Evolutionary conservation across 495 filamentous ascomycete species (phyloP), one percentile per base, ranked within the genome.

Genomic region (Entonaema liquescens): DNA sequence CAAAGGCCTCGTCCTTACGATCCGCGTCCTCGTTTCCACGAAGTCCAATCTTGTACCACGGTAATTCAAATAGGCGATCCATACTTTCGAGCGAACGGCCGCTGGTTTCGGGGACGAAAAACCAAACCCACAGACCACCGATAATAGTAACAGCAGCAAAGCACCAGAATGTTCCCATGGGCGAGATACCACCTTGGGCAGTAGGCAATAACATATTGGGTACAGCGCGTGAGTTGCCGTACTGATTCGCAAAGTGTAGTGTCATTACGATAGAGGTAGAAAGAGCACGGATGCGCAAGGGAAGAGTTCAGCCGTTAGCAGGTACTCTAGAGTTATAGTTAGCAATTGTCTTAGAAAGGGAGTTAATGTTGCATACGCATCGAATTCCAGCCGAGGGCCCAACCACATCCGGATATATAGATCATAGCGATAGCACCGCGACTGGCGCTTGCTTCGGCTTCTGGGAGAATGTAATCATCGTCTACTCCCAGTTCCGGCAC

Each of bases 231-330:
- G 89, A 81, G 74, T 90, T 91, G 40, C 90, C 90, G 65, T 92
- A 92, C 77, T 93, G 90, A 68, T 91, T 91, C 38, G 82, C 89
- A 75, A 91, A 92, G 74, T 93, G 90, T 59, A 92, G 82, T 26
- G 77, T 81, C 79, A 88, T 86, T 21, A 82, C 81, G 52, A 89
- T 75, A 2, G 80, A 81, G 7, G 85, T 81, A 50, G 81, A 80
- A 23, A 87, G 74, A 13, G 84, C 82, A 1, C 86, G 79, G 13
- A 89, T 83, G 15, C 83, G 80, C 11, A 92, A 2, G 91, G 91
- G 78, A 91, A 94, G 33, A 94, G 84, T 74, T 94, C 91, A 0
- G 90, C 88, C 23, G 89, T 92, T 53, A 93, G 83, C 1, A 94
- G 84, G 65, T 92, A 94, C 71, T 91, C 49, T 53, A n/a, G 13